Evolutionary conservation across 2,329 filamentous ascomycete species (phyloP).

Genomic region (Stemphylium lycopersici): DNA sequence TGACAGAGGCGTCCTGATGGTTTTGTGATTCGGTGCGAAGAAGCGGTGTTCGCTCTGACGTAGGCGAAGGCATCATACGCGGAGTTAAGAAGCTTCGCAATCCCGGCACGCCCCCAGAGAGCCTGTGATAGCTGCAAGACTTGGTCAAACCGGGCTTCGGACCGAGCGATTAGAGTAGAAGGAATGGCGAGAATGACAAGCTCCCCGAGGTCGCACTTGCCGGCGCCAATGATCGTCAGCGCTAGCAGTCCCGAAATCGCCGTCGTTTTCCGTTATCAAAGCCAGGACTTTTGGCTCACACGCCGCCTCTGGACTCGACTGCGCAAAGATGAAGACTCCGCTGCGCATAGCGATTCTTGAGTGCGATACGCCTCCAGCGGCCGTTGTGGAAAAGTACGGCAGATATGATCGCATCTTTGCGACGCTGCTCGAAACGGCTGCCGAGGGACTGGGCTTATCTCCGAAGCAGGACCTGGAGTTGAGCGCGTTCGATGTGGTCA

Average conservation of each 20-base stretch:
- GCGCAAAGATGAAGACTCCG: conserved; percentile 42
- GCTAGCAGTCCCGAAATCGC: conserved; percentile 25
- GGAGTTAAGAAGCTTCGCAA: not conserved
- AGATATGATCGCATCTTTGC: conserved; percentile 71
- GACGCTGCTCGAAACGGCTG: conserved; percentile 58
- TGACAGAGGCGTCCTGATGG: conserved; percentile 23
- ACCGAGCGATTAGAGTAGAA: not conserved
- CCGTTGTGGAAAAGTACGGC: conserved; percentile 68
- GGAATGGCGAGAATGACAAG: conserved; percentile 2
- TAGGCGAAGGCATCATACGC: conserved; percentile 18
- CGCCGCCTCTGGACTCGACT: not conserved
- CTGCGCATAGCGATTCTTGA: conserved; percentile 86
- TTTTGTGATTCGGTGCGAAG: conserved; percentile 25
- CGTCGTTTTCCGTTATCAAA: conserved; percentile 12
- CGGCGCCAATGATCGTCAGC: conserved; percentile 8
- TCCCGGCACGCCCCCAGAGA: not conserved
- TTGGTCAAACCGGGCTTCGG: not conserved
- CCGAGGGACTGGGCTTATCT: conserved; percentile 53
- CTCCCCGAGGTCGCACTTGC: conserved; percentile 2
- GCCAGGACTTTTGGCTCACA: not conserved
- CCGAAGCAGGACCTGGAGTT: conserved; percentile 60
- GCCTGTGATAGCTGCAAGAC: not conserved
- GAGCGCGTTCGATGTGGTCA: conserved; percentile 73
- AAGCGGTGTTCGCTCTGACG: conserved; percentile 45
- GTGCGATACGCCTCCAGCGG: conserved; percentile 76